Conservation (phyloP, 2,329 filamentous ascomycete species). For the Fusarium sp. region DNA sequence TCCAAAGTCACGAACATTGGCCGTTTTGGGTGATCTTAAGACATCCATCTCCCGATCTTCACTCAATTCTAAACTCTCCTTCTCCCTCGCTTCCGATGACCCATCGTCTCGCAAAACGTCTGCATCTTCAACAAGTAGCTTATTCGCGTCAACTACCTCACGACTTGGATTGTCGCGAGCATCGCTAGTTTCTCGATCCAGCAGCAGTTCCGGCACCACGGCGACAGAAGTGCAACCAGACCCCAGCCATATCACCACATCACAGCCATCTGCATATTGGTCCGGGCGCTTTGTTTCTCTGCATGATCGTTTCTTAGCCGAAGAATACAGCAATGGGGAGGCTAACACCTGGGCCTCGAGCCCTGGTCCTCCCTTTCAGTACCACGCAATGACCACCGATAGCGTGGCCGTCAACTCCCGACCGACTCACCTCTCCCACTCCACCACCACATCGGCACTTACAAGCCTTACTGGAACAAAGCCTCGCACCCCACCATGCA, state of each 20-base stretch:
- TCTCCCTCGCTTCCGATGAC: conserved; percentile 5
- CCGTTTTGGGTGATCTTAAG: conserved; percentile 55
- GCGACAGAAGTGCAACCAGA: conserved; percentile 27
- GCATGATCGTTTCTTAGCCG: conserved; percentile 55
- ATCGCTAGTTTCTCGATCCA: conserved; percentile 30
- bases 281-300: conserved; percentile 66
- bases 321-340: conserved; percentile 36
- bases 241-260: conserved; percentile 47
- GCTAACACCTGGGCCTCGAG: neutral
- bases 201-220: conserved; percentile 23
- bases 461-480: conserved; percentile 33
- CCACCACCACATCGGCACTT: conserved; percentile 46
- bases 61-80: conserved; percentile 29
- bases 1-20: conserved; percentile 56
- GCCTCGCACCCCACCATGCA: conserved; percentile 1
- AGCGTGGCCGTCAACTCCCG: conserved; percentile 27
- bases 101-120: conserved; percentile 31
- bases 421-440: conserved; percentile 43
- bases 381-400: conserved; percentile 22
- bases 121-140: conserved; percentile 31
- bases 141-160: conserved; percentile 27
- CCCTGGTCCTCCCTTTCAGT: neutral
- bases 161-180: conserved; percentile 28
- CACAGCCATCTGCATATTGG: conserved; percentile 65
- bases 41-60: conserved; percentile 53